These are phyloP conservation scores for Macrotyloma uniflorum DNA, from an alignment of 306 rosid genomes.

Conservation along the genomic window DNA sequence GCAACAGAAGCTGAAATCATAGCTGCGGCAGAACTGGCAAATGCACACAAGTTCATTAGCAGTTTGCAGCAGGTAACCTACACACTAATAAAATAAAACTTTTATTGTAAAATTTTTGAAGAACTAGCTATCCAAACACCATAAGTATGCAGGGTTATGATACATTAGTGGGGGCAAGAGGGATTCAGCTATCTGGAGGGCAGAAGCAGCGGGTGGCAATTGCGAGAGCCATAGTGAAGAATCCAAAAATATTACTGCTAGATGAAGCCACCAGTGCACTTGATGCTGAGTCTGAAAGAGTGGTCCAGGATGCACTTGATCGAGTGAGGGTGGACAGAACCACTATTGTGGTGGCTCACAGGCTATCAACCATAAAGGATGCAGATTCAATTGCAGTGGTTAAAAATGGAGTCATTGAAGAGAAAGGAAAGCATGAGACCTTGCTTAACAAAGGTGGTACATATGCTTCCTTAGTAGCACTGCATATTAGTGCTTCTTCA, in stretches of 20 bases:
- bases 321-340: conserved; percentile 61
- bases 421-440: conserved; percentile 55
- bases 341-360: conserved; percentile 72
- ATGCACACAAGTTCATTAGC: conserved; percentile 69
- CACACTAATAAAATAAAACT: too few species aligned
- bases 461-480: conserved; percentile 71
- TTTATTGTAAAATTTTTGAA: background rate
- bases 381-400: conserved; percentile 72
- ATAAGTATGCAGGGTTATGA: conserved; percentile 59
- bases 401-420: conserved; percentile 62
- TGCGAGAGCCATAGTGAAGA: conserved; percentile 66
- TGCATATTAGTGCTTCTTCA: conserved; percentile 48
- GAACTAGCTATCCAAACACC: background rate
- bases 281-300: conserved; percentile 77
- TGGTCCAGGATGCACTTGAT: conserved; percentile 76
- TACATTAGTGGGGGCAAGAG: conserved; percentile 61
- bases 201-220: conserved; percentile 76
- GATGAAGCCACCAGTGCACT: conserved; percentile 86
- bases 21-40: conserved; percentile 66
- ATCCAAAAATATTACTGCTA: conserved; percentile 62
- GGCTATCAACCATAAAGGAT: conserved; percentile 61
- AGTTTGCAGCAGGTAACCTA: conserved; percentile 62
- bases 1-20: conserved; percentile 66
- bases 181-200: conserved; percentile 65
- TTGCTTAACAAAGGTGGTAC: conserved; percentile 61